These are phyloP conservation scores for Fusarium liriodendri DNA, from an alignment of 2,329 filamentous ascomycete species.

Conservation along the genomic window DNA sequence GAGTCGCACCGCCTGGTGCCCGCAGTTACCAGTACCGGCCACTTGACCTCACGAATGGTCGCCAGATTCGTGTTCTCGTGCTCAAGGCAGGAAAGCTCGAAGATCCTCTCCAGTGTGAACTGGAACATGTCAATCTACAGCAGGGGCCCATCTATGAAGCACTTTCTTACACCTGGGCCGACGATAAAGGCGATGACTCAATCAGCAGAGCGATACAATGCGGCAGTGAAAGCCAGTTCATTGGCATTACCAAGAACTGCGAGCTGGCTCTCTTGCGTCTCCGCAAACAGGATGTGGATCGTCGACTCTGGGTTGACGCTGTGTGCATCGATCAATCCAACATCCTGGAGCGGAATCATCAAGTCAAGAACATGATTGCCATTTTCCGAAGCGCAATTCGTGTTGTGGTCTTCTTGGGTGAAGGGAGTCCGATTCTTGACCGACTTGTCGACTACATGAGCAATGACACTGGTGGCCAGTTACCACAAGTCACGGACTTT, in stretches of 20 bases:
- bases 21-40: background rate
- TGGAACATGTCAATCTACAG: background rate
- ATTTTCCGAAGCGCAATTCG: background rate
- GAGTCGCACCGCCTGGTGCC: background rate
- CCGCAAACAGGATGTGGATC: background rate
- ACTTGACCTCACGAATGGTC: background rate
- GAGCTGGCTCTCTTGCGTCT: background rate
- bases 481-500: background rate
- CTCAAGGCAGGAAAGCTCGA: background rate
- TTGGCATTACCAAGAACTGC: background rate
- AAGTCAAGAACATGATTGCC: constrained; percentile 5
- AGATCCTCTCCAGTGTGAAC: background rate
- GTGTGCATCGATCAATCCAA: background rate
- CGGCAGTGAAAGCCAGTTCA: background rate
- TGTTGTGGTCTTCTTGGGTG: background rate
- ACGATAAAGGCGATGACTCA: background rate
- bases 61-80: background rate
- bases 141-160: background rate
- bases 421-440: background rate
- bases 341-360: background rate
- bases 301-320: background rate
- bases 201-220: background rate
- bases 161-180: background rate
- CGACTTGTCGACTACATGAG: background rate
- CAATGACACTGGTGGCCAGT: background rate